Conservation (phyloP, 2,329 filamentous ascomycete species). For the Monosporascus cannonballus region DNA sequence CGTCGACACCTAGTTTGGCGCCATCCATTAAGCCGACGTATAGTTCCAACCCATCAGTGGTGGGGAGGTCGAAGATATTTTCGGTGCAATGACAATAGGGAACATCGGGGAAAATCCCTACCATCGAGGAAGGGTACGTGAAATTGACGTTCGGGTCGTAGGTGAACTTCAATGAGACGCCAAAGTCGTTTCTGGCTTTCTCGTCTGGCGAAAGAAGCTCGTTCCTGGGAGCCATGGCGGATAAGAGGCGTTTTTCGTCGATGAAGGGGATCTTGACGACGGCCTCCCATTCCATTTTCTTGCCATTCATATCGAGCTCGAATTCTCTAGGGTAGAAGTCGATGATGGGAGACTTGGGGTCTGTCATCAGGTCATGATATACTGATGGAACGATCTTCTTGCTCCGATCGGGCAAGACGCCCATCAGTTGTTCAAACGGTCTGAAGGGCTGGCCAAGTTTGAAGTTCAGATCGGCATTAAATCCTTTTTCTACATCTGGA, state of each 20-base stretch:
- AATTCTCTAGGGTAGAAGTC: slow-evolving; percentile 98
- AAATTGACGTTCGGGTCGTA: slow-evolving; percentile 74
- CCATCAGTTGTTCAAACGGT: slow-evolving; percentile 96
- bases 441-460: slow-evolving; percentile 90
- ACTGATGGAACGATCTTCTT: slow-evolving; percentile 88
- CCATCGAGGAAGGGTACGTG: slow-evolving; percentile 79
- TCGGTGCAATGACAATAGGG: slow-evolving; percentile 83
- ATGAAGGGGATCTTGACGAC: slow-evolving; percentile 99
- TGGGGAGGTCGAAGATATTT: slow-evolving; percentile 93
- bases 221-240: slow-evolving; percentile 82
- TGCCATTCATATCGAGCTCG: slow-evolving; percentile 97
- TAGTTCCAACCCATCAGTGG: slow-evolving; percentile 82
- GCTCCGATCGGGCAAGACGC: slow-evolving; percentile 92
- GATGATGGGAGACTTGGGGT: slow-evolving; percentile 82
- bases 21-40: slow-evolving; percentile 79
- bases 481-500: slow-evolving; percentile 77
- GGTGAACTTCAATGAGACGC: slow-evolving; percentile 87
- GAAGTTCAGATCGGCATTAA: slow-evolving; percentile 85
- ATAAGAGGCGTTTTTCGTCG: slow-evolving; percentile 77
- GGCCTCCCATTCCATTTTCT: slow-evolving; percentile 99
- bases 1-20: slow-evolving; percentile 71
- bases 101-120: slow-evolving; percentile 86
- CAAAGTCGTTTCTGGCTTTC: slow-evolving; percentile 79
- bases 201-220: slow-evolving; percentile 71
- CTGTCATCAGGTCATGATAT: slow-evolving; percentile 91